Base-by-base conservation (phyloP, 345 rosid species). In the Rubroshorea leprosula region DNA sequence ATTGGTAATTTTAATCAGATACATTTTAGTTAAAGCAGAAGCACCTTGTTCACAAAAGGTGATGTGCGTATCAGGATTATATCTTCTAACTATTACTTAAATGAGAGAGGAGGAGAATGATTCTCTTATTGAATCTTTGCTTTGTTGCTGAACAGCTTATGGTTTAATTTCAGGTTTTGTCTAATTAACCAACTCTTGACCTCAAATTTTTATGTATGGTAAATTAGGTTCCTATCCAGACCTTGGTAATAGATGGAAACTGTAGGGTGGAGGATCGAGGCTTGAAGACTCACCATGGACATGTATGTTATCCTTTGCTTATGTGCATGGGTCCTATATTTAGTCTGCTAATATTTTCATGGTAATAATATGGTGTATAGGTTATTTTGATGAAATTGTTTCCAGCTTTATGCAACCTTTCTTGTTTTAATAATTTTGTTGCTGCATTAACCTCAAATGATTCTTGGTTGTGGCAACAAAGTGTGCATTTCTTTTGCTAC, bases 261-360 rank as follows among this genome's bases (percentile, higher is more conserved):
- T 94, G 96, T 79, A 81, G 99, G 68, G 99, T 90, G 64, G 99
- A 94, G 72, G 99, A 94, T 80, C 95, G 97, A 35, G 99, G 99
- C 54, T 77, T 94, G 92, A 90, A 94, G 95, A 85, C 91, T 23
- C 99, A 94, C 22, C 97, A 90, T 68, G 95, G 97, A 52, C 92
- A 81, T 72, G 99, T 94, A 65, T 80, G 96, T 79, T 23, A 16
- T 49, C 22, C 22, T 60, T 27, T 60, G 15, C 18, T 60, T 4
- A 5, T 60, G 7, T 21, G 15, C n/a, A 10, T 59, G 12, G 46
- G 12, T 49, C 47, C 4, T 47, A 41, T 31, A 24, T 35, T 19
- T 59, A 49, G 29, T 20, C n/a, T 21, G 5, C 41, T 9, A 3
- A 9, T 29, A 29, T 3, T 29, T 29, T 29, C 9, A 9, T 29